phyloP scores from a whole-genome alignment of 2,329 filamentous ascomycete species.

The Hyphodiscus sp. region DNA sequence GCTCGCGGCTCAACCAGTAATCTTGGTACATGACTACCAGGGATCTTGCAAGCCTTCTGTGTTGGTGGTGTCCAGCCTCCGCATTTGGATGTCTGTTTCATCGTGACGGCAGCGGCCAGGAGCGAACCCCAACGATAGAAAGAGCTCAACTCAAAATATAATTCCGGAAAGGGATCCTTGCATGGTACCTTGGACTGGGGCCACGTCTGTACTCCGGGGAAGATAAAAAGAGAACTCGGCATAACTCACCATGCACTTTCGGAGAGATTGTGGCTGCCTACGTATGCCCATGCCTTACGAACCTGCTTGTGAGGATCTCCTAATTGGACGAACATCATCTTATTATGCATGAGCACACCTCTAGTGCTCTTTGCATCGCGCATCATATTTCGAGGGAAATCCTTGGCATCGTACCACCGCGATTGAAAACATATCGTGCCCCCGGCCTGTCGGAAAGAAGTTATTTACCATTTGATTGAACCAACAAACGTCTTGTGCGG shows the following conservation, averaged over 20 bases:
- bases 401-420: constrained; percentile 60
- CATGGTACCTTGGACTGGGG: neutral
- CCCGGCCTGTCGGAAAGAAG: constrained; percentile 42
- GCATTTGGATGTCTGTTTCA: neutral
- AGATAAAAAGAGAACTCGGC: neutral
- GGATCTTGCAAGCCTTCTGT: neutral
- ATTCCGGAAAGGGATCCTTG: neutral
- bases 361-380: constrained; percentile 70
- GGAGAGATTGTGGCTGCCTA: constrained; percentile 87
- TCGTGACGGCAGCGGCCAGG: neutral
- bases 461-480: neutral
- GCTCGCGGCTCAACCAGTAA: neutral
- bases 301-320: constrained; percentile 9
- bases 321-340: constrained; percentile 53
- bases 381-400: constrained; percentile 67
- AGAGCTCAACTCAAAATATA: neutral
- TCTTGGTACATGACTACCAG: neutral
- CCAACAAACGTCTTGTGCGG: neutral
- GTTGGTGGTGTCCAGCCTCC: neutral
- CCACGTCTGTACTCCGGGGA: neutral
- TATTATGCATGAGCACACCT: constrained; percentile 83
- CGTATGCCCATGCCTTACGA: constrained; percentile 64
- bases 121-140: neutral
- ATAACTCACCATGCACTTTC: constrained; percentile 78
- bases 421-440: constrained; percentile 78